Conservation (phyloP, 2,329 filamentous ascomycete genomes). For the Fusarium verticillioides region DNA sequence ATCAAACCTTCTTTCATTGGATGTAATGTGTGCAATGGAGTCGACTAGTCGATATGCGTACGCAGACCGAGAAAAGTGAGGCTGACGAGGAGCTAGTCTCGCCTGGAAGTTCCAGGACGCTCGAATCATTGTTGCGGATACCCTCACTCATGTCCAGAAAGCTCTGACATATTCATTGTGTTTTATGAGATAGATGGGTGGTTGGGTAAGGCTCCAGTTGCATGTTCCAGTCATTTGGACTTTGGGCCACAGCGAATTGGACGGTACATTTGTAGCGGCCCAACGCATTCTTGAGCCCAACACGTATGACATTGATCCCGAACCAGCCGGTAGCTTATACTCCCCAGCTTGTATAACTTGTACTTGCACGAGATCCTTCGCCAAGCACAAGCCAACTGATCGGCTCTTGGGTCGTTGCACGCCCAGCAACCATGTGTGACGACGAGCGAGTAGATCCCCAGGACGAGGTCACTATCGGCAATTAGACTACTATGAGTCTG, state of each 20-base stretch:
- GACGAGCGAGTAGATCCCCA: neutral
- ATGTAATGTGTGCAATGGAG: neutral
- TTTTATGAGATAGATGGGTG: neutral
- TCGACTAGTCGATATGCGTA: neutral
- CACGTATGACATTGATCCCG: neutral
- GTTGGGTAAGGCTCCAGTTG: neutral
- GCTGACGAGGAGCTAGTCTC: slow-evolving; percentile 15
- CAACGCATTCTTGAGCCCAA: slow-evolving; percentile 11
- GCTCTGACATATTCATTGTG: neutral
- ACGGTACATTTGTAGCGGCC: slow-evolving; percentile 5
- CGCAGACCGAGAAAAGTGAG: slow-evolving; percentile 18
- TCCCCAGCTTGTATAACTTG: neutral
- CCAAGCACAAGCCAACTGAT: slow-evolving; percentile 1
- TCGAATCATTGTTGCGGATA: slow-evolving; percentile 6
- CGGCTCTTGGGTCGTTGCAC: neutral
- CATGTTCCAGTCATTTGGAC: neutral
- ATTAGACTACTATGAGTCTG: neutral
- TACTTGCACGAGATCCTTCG: neutral
- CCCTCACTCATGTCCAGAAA: neutral
- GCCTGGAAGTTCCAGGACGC: neutral
- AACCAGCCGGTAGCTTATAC: neutral
- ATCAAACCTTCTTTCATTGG: slow-evolving; percentile 13
- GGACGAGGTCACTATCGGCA: neutral
- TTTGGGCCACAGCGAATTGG: neutral
- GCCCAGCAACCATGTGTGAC: neutral